Evolutionary conservation across 139 green algal species (phyloP), one percentile per base, ranked within the genome.

Genomic region (Chlorella sp.): DNA sequence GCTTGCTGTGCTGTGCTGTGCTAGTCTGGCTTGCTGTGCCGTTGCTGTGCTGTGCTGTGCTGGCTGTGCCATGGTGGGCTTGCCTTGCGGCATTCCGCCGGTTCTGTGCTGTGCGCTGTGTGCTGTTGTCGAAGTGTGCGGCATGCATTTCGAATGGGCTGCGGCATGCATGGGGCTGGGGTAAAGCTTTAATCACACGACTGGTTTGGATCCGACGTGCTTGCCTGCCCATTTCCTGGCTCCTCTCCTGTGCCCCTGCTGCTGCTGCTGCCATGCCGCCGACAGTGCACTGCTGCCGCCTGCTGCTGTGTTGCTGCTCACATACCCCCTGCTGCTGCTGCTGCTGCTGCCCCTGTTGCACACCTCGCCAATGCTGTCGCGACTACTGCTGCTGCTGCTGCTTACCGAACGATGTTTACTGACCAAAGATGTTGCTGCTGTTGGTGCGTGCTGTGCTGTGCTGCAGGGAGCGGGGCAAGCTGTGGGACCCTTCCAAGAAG

Each of bases 381-480:
- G 5, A 9, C 48, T 57, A 9, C 48, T 57, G 48, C 75, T 81
- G 48, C 48, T 57, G 48, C 48, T 57, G 48, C 48, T 57, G 48
- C 48, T 57, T 5, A 34, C 9, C 69, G 18, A 34, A 16, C 69
- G 14, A 37, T 22, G 9, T 36, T 34, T 2, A 71, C 64, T 28
- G 11, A 4, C 22, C 24, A 9, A 26, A 30, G 21, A 32, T 60
- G 19, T 37, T 57, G 48, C 48, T 64, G 16, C 40, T 39, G 40
- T 1, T 28, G 40, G 1, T 28, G 39, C 30, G 26, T 42, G 32
- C 39, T 68, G 15, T 22, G n/a, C n/a, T n/a, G n/a, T 39, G 26
- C 71, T 68, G 86, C 87, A 90, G 87, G 61, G 78, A 86, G 87
- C 78, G 87, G 11, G 61, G 78, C 77, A 91, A 91, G 53, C 87